A percentile compares a stretch with the other conserved stretches of the same genome.
phyloP scores from a whole-genome alignment of 2,329 filamentous ascomycete genomes.

The Escovopsis sp. region DNA sequence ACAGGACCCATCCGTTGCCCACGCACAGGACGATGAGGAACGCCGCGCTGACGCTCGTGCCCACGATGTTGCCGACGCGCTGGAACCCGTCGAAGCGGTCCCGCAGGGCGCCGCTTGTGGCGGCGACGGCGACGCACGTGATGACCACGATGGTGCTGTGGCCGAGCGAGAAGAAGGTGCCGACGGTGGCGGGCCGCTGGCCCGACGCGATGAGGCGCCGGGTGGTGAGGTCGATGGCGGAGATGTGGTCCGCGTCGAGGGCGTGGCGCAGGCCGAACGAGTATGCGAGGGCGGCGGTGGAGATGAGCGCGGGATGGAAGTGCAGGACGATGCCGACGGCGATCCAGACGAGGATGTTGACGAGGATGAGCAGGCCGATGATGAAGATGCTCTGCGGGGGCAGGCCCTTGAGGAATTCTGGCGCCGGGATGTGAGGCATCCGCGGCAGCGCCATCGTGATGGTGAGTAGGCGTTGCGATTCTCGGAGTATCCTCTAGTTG shows the following conservation, averaged over 20 bases:
- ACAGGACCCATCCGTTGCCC: conserved; percentile 77
- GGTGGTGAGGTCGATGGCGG: conserved; percentile 89
- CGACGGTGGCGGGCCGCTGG: conserved; percentile 77
- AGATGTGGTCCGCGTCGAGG: conserved; percentile 85
- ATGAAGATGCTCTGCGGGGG: conserved; percentile 27
- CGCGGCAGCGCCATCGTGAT: neutral
- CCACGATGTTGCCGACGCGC: conserved; percentile 73
- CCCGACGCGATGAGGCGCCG: conserved; percentile 73
- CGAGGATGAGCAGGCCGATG: conserved; percentile 33
- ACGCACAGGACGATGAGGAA: conserved; percentile 72
- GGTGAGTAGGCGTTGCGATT: neutral
- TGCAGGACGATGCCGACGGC: conserved; percentile 36
- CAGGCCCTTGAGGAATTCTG: conserved; percentile 17
- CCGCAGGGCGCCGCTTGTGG: conserved; percentile 71
- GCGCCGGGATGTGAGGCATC: conserved; percentile 6
- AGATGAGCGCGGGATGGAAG: conserved; percentile 48
- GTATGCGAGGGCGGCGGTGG: conserved; percentile 73
- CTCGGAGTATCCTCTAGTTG: too few species aligned
- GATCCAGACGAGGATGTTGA: conserved; percentile 43
- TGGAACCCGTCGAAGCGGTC: conserved; percentile 69
- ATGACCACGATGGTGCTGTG: conserved; percentile 87
- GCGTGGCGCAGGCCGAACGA: conserved; percentile 83
- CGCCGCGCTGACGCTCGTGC: conserved; percentile 69
- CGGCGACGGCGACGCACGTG: conserved; percentile 83
- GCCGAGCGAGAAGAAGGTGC: conserved; percentile 85